Base-by-base conservation (phyloP, 495 filamentous ascomycete species). In the Lepraria neglecta region DNA sequence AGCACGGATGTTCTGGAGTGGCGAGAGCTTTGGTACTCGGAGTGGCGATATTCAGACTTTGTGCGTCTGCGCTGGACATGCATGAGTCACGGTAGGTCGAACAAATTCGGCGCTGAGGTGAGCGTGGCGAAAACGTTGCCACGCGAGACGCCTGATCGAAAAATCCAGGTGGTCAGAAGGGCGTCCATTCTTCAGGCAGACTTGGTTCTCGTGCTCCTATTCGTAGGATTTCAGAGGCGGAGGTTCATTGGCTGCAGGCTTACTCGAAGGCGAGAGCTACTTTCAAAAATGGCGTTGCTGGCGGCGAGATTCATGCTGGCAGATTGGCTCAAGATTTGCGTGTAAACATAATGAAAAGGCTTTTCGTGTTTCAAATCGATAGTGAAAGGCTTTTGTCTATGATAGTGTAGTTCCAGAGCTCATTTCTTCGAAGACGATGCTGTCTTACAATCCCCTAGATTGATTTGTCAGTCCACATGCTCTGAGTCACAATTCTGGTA, bases 361-460 rank as follows among this genome's bases (percentile, higher is more conserved):
- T 19, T 52, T 17, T 52, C 31, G 5, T 38, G 35, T 6, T 10
- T 31, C 15, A 52, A 24, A 7, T n/a, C 14, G 15, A n/a, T 17
- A 31, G 12, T 31, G 24, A 31, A 17, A 31, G 31, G 28, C 48
- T 31, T n/a, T 17, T 6, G n/a, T n/a, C 24, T 11, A 30, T 15
- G 24, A 31, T 15, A 56, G 7, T 19, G 17, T 24, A 6, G 15
- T 61, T 40, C n/a, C 4, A 30, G 48, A 6, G 42, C 28, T 54
- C 42, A 61, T 40, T 61, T 61, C 12, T 24, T 55, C 21, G 59
- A 61, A 27, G 59, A 35, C n/a, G 59, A 27, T 46, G 56, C 45
- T 48, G 56, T 43, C 43, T 55, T 61, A 31, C 59, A 61, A n/a
- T 61, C 59, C 42, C 59, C 59, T 61, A 61, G 27, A 35, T 24